phyloP scores from a whole-genome alignment of 345 rosid genomes.

The Mangifera indica region DNA sequence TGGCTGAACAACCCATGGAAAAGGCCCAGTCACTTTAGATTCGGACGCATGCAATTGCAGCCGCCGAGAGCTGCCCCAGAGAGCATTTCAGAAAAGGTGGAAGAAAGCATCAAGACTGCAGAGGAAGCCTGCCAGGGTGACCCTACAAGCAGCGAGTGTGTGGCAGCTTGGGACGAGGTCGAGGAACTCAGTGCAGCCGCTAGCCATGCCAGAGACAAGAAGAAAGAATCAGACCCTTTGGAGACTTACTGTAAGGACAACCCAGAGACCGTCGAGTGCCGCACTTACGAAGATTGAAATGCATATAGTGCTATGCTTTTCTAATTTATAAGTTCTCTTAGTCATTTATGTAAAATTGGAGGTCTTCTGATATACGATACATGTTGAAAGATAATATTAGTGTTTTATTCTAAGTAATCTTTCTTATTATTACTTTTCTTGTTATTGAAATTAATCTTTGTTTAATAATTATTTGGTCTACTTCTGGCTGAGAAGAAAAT shows the following conservation, averaged over 20 bases:
- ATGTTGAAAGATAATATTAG: not conserved
- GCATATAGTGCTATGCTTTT: not conserved
- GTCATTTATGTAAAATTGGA: not conserved
- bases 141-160: slow-evolving; percentile 93
- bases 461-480: too few relatives aligned
- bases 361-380: not conserved
- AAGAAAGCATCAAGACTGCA: slow-evolving; percentile 77
- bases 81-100: slow-evolving; percentile 66
- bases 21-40: slow-evolving; percentile 25
- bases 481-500: not conserved
- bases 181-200: slow-evolving; percentile 99
- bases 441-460: not conserved
- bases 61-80: slow-evolving; percentile 75
- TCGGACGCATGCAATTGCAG: slow-evolving; percentile 32
- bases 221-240: slow-evolving; percentile 74
- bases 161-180: slow-evolving; percentile 99
- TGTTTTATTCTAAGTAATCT: not conserved
- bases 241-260: slow-evolving; percentile 86
- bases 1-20: slow-evolving; percentile 50
- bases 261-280: slow-evolving; percentile 93
- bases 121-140: slow-evolving; percentile 73
- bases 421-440: not conserved
- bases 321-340: not conserved
- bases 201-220: slow-evolving; percentile 86
- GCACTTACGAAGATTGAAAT: slow-evolving; percentile 74